phyloP scores from a whole-genome alignment of 345 rosid species.

The Eucalyptus pumila region DNA sequence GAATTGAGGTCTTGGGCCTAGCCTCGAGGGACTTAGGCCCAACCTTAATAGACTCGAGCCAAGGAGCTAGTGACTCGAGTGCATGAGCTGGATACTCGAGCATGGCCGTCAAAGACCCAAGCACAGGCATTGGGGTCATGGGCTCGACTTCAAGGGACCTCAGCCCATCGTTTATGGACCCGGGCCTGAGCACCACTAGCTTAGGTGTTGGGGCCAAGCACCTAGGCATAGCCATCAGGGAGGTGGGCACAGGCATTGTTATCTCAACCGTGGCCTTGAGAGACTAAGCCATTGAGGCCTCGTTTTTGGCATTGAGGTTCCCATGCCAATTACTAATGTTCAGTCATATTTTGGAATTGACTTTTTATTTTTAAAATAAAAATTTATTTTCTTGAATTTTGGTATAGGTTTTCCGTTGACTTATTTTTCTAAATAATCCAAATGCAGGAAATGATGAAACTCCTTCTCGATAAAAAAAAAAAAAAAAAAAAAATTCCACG shows the following conservation, averaged over 20 bases:
- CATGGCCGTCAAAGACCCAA: not conserved
- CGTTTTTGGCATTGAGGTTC: not conserved
- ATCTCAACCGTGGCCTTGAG: not conserved
- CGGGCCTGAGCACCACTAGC: not conserved
- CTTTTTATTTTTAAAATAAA: not conserved
- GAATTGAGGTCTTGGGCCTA: not conserved
- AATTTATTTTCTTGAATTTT: not conserved
- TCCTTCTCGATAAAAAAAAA: too few relatives aligned
- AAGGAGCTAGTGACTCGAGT: not conserved
- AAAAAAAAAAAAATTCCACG: too few relatives aligned
- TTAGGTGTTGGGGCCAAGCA: not conserved
- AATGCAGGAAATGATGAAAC: not conserved
- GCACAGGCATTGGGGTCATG: not conserved
- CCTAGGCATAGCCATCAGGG: not conserved
- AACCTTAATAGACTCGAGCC: not conserved
- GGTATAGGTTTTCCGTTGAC: rapidly evolving
- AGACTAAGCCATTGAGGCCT: not conserved
- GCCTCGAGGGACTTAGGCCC: not conserved
- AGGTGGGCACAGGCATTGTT: not conserved
- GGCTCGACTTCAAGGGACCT: not conserved
- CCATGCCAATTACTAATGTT: not conserved
- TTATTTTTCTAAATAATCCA: not conserved
- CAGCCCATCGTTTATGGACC: not conserved
- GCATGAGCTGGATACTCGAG: not conserved
- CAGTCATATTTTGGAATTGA: not conserved